Evolutionary conservation across 2,329 filamentous ascomycete genomes (phyloP).

Genomic region (Trichothecium sympodiale): DNA sequence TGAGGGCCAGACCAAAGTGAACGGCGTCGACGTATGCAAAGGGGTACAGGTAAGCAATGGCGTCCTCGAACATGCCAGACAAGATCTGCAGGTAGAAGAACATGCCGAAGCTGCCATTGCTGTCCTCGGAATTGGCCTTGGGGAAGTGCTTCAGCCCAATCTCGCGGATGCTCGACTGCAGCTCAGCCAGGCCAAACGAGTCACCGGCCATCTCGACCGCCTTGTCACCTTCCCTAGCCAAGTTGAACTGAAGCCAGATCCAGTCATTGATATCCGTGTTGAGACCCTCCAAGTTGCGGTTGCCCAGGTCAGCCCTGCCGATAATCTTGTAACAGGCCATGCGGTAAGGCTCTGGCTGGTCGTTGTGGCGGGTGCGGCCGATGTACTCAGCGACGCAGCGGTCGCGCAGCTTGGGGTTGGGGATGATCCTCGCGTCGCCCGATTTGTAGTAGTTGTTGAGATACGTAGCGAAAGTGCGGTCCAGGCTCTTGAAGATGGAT

Average conservation of each 20-base stretch:
- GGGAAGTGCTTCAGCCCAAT: conserved; percentile 88
- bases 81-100: conserved; percentile 90
- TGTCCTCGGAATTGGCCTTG: conserved; percentile 65
- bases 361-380: conserved; percentile 72
- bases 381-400: conserved; percentile 86
- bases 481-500: conserved; percentile 75
- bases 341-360: conserved; percentile 85
- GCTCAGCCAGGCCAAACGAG: conserved; percentile 52
- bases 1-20: conserved; percentile 83
- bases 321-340: conserved; percentile 98
- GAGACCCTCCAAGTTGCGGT: conserved; percentile 51
- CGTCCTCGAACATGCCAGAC: conserved; percentile 88
- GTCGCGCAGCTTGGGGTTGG: conserved; percentile 65
- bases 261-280: conserved; percentile 58
- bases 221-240: conserved; percentile 54
- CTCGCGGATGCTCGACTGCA: conserved; percentile 72
- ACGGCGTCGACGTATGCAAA: conserved; percentile 90
- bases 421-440: conserved; percentile 58
- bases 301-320: conserved; percentile 61
- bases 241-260: conserved; percentile 62
- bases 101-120: conserved; percentile 70
- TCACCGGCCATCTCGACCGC: conserved; percentile 54
- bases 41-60: conserved; percentile 79
- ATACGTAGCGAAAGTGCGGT: conserved; percentile 82
- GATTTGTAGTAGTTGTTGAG: conserved; percentile 73